These are phyloP conservation scores for Polychaeton citri DNA, from an alignment of 2,329 filamentous ascomycete genomes.

Conservation along the genomic window DNA sequence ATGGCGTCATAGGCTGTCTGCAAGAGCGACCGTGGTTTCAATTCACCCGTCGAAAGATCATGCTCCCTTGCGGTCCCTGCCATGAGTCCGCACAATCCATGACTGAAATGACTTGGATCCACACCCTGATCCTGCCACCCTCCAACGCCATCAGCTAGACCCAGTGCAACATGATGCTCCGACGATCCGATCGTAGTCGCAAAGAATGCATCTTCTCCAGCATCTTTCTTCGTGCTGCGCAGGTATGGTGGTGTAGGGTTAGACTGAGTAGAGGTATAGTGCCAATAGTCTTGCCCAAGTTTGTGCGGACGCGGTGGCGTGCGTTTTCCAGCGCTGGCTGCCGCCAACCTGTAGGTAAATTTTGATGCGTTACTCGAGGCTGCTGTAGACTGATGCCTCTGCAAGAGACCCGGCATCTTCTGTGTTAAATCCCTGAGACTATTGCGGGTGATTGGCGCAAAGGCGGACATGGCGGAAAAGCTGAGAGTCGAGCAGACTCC, in stretches of 20 bases:
- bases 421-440: not conserved
- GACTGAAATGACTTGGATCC: slow-evolving; percentile 89
- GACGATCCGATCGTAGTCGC: slow-evolving; percentile 59
- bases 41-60: slow-evolving; percentile 19
- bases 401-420: not conserved
- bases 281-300: slow-evolving; percentile 32
- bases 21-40: slow-evolving; percentile 53
- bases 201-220: slow-evolving; percentile 96
- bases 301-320: slow-evolving; percentile 29
- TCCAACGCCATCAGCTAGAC: slow-evolving; percentile 86
- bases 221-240: slow-evolving; percentile 42
- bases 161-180: slow-evolving; percentile 62
- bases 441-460: not conserved
- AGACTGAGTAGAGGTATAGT: slow-evolving; percentile 18
- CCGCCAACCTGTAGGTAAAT: slow-evolving; percentile 25
- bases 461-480: not conserved
- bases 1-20: slow-evolving; percentile 75
- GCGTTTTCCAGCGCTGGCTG: slow-evolving; percentile 22
- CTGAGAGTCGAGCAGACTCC: not conserved
- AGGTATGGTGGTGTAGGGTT: slow-evolving; percentile 34
- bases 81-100: slow-evolving; percentile 90
- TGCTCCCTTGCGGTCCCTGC: slow-evolving; percentile 37
- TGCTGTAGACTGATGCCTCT: slow-evolving; percentile 1
- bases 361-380: slow-evolving; percentile 1
- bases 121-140: slow-evolving; percentile 89